Conservation (phyloP, 164 flowering plant genomes). For the Nymphaea thermarum region DNA sequence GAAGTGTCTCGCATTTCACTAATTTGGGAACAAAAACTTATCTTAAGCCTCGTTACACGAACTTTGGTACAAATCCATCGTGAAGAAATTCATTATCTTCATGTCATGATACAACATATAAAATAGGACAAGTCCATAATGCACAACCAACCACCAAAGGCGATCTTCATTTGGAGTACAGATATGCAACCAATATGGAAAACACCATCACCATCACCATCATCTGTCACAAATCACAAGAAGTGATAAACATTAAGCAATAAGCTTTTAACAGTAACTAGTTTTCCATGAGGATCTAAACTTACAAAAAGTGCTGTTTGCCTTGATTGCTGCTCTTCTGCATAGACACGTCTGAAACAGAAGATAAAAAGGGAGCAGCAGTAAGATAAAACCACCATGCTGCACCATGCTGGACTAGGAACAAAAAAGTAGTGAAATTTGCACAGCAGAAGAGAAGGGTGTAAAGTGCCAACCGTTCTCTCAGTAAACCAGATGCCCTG, state of each 20-base stretch:
- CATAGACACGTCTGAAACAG: neutral
- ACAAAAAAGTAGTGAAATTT: neutral
- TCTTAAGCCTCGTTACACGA: too few species aligned
- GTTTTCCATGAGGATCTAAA: neutral
- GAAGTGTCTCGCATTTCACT: neutral
- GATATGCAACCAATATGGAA: neutral
- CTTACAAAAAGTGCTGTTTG: neutral
- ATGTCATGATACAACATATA: too few species aligned
- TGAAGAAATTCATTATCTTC: too few species aligned
- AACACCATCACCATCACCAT: neutral
- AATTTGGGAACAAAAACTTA: too few species aligned
- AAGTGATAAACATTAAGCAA: neutral
- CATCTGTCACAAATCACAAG: neutral
- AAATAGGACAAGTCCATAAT: too few species aligned
- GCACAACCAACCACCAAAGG: too few species aligned
- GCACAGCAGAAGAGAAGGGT: neutral
- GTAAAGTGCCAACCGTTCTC: slow-evolving; percentile 28
- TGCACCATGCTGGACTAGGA: neutral
- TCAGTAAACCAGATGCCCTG: slow-evolving; percentile 50
- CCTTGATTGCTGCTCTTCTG: neutral
- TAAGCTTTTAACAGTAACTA: neutral
- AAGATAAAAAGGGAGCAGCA: neutral
- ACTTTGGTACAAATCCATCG: too few species aligned
- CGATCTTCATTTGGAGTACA: neutral
- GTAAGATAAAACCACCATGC: neutral